Evolutionary conservation across 1,284 basidiomycete species (phyloP).

Genomic region (Cutaneotrichosporon arboriforme): DNA sequence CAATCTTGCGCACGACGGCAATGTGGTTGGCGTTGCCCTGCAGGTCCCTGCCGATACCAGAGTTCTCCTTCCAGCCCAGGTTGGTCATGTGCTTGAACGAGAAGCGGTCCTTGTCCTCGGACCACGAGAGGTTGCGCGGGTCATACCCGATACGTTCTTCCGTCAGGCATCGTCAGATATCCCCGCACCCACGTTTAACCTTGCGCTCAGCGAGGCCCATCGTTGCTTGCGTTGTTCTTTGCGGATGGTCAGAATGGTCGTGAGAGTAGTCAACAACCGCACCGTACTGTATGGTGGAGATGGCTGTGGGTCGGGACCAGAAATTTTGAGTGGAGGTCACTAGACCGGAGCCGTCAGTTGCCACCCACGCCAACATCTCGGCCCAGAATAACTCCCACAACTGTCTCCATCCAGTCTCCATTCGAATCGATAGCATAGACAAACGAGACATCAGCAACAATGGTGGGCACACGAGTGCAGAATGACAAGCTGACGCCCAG

Average conservation of each 20-base stretch:
- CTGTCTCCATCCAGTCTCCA: slow-evolving; percentile 3
- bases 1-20: slow-evolving; percentile 45
- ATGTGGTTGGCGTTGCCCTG: slow-evolving; percentile 47
- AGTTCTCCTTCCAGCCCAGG: slow-evolving; percentile 45
- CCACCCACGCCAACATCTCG: slow-evolving; percentile 1
- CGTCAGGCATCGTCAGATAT: background rate
- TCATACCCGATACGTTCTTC: slow-evolving; percentile 47
- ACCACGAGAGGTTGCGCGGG: slow-evolving; percentile 49
- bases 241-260: slow-evolving; percentile 1
- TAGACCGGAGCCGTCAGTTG: slow-evolving; percentile 7
- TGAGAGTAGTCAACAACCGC: slow-evolving; percentile 4
- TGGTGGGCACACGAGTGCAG: slow-evolving; percentile 14
- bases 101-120: slow-evolving; percentile 46
- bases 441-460: slow-evolving; percentile 10
- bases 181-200: slow-evolving; percentile 37
- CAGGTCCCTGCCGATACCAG: slow-evolving; percentile 39
- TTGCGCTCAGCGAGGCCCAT: slow-evolving; percentile 50
- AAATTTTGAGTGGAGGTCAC: slow-evolving; percentile 16
- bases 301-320: slow-evolving; percentile 12
- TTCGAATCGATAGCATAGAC: background rate
- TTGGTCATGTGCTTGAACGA: slow-evolving; percentile 47
- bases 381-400: slow-evolving; percentile 3
- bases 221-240: slow-evolving; percentile 4
- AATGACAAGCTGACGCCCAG: slow-evolving; percentile 23
- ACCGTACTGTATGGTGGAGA: background rate